Conservation (phyloP, 2,329 filamentous ascomycete species). For the Pseudogymnoascus sp. region DNA sequence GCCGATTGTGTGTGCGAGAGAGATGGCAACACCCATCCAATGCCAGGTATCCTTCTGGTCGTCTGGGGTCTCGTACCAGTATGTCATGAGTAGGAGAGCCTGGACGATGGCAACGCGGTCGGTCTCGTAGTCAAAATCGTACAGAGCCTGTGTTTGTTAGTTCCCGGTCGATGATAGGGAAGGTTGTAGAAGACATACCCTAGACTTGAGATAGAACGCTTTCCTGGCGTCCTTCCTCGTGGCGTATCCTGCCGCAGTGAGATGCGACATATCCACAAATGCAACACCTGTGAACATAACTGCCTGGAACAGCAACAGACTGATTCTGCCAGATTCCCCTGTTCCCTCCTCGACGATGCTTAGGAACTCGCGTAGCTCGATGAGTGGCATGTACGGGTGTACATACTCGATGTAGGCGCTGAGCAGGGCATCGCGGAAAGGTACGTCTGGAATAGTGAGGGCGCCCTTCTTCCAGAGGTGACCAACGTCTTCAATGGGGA, state of each 20-base stretch:
- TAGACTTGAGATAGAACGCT: constrained; percentile 80
- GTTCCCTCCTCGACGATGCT: constrained; percentile 56
- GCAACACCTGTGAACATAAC: constrained; percentile 91
- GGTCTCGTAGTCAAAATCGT: constrained; percentile 91
- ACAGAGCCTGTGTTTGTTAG: constrained; percentile 55
- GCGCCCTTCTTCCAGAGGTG: constrained; percentile 82
- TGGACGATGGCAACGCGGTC: constrained; percentile 86
- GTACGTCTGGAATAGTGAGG: constrained; percentile 61
- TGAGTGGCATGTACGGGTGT: constrained; percentile 85
- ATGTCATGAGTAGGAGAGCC: constrained; percentile 83
- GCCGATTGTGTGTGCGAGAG: constrained; percentile 86
- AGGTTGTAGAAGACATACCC: constrained; percentile 48
- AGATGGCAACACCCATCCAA: constrained; percentile 96
- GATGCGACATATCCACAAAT: constrained; percentile 72
- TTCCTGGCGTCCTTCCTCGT: constrained; percentile 76
- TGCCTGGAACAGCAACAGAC: constrained; percentile 82
- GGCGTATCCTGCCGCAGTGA: constrained; percentile 69
- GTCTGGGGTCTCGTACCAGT: constrained; percentile 95
- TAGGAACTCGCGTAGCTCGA: constrained; percentile 60
- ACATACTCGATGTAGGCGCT: constrained; percentile 82
- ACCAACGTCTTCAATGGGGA: constrained; percentile 72
- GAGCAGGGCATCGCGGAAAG: constrained; percentile 72
- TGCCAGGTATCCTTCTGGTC: constrained; percentile 98
- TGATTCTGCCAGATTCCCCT: constrained; percentile 63
- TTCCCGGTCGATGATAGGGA: constrained; percentile 13